These are phyloP conservation scores for Blepharisma stoltei DNA, from an alignment of 73 alveolate genomes.

Conservation along the genomic window DNA sequence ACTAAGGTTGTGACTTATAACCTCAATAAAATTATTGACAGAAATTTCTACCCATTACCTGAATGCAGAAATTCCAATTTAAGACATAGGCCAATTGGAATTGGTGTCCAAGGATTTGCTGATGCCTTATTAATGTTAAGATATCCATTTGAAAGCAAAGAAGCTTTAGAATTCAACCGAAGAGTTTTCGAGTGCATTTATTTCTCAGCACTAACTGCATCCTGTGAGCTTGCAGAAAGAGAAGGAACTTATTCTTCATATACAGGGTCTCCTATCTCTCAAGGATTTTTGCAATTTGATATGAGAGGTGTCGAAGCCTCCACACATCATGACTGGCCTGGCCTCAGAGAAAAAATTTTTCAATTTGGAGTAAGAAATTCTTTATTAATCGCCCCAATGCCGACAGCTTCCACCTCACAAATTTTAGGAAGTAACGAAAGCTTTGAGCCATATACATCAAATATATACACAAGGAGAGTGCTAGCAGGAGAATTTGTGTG, in stretches of 20 bases:
- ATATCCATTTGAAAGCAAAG: conserved; percentile 79
- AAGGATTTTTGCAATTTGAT: conserved; percentile 61
- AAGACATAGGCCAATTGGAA: conserved; percentile 92
- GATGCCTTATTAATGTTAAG: conserved; percentile 82
- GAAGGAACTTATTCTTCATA: conserved; percentile 56
- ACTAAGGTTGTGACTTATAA: conserved; percentile 51
- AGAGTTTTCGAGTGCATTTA: conserved; percentile 86
- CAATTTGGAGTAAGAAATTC: conserved; percentile 88
- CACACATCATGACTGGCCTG: conserved; percentile 64
- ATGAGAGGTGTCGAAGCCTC: conserved; percentile 58
- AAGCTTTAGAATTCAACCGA: conserved; percentile 69
- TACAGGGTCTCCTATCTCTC: conserved; percentile 55
- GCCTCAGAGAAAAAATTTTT: conserved; percentile 55
- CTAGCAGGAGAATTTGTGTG: conserved; percentile 90
- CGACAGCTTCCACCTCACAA: conserved; percentile 93
- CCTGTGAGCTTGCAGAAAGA: conserved; percentile 73
- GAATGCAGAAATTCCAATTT: conserved; percentile 82
- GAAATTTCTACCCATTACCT: conserved; percentile 72
- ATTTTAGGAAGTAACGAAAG: conserved; percentile 84
- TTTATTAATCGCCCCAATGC: conserved; percentile 94
- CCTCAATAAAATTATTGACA: conserved; percentile 64
- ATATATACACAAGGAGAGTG: conserved; percentile 87
- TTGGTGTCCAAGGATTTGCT: conserved; percentile 95
- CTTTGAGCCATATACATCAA: conserved; percentile 91
- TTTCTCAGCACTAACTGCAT: conserved; percentile 74